phyloP scores from a whole-genome alignment of 2,329 filamentous ascomycete genomes.

The Aureobasidium sp. region DNA sequence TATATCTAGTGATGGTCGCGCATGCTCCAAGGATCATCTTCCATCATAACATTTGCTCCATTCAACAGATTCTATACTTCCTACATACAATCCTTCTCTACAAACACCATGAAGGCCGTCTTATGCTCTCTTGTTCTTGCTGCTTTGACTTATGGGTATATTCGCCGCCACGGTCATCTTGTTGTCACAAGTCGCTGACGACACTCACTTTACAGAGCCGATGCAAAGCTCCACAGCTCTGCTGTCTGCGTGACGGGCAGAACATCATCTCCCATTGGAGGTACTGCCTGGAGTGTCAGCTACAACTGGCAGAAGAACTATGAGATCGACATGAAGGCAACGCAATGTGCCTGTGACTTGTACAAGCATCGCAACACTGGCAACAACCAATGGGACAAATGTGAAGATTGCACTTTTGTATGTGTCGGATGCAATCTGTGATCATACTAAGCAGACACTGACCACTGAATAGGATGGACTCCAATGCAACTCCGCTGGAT shows the following conservation, averaged over 20 bases:
- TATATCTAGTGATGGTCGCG: neutral
- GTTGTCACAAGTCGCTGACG: neutral
- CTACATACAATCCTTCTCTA: neutral
- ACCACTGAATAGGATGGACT: neutral
- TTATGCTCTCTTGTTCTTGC: neutral
- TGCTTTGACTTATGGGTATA: neutral
- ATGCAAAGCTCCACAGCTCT: neutral
- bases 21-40: too few relatives aligned
- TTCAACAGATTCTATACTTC: too few relatives aligned
- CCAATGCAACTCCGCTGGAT: neutral
- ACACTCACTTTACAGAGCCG: neutral
- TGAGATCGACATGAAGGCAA: neutral
- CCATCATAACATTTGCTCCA: neutral
- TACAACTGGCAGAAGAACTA: neutral
- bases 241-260: neutral
- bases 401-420: neutral
- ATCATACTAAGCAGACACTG: too few relatives aligned
- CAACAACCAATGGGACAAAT: neutral
- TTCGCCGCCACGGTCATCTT: too few relatives aligned
- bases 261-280: neutral
- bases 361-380: slow-evolving; percentile 4
- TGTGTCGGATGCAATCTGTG: too few relatives aligned
- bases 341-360: neutral
- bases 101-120: neutral
- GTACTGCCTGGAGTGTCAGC: neutral